These are phyloP conservation scores for Quambalaria eucalypti DNA, from an alignment of 1,284 basidiomycete species.

Conservation along the genomic window DNA sequence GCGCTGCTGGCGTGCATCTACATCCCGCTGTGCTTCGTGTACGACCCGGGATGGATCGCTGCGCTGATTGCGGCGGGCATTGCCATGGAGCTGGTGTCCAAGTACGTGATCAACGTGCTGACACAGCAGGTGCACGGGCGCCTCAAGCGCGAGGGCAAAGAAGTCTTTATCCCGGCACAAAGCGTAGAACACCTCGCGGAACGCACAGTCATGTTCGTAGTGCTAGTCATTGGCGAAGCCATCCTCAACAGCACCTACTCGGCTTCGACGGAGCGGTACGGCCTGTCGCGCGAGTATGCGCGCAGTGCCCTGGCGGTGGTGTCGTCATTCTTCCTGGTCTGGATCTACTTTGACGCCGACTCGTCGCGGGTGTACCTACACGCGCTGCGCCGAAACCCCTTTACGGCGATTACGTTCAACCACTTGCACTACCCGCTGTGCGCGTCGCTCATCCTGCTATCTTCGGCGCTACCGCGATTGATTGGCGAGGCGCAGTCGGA, in stretches of 20 bases:
- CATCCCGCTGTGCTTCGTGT: slow-evolving; percentile 26
- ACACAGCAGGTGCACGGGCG: slow-evolving; percentile 24
- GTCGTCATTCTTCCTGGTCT: slow-evolving; percentile 37
- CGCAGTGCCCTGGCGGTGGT: slow-evolving; percentile 30
- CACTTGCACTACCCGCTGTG: slow-evolving; percentile 43
- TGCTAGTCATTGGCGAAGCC: slow-evolving; percentile 38
- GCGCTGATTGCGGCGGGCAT: slow-evolving; percentile 27
- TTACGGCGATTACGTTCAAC: slow-evolving; percentile 35
- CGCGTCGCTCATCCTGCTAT: slow-evolving; percentile 33
- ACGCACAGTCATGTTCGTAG: slow-evolving; percentile 31
- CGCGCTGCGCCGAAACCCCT: slow-evolving; percentile 39
- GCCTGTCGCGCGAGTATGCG: slow-evolving; percentile 16
- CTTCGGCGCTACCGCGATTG: slow-evolving; percentile 18
- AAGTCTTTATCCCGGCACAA: slow-evolving; percentile 32
- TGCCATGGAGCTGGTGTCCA: slow-evolving; percentile 18
- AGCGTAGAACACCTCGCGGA: slow-evolving; percentile 31
- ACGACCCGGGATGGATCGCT: slow-evolving; percentile 16
- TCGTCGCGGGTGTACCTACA: slow-evolving; percentile 39
- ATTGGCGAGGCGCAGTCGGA: slow-evolving; percentile 14
- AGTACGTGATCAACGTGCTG: slow-evolving; percentile 20
- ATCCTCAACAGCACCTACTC: slow-evolving; percentile 17
- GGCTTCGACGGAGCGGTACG: not conserved
- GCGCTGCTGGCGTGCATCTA: slow-evolving; percentile 26
- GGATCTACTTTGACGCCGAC: slow-evolving; percentile 33
- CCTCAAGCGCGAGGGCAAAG: slow-evolving; percentile 17